Percentiles rank a stretch among this genome's conserved stretches.
Evolutionary conservation across 176 grass and related monocot genomes (phyloP).

Genomic region (sorghum (Sorghum bicolor)): DNA sequence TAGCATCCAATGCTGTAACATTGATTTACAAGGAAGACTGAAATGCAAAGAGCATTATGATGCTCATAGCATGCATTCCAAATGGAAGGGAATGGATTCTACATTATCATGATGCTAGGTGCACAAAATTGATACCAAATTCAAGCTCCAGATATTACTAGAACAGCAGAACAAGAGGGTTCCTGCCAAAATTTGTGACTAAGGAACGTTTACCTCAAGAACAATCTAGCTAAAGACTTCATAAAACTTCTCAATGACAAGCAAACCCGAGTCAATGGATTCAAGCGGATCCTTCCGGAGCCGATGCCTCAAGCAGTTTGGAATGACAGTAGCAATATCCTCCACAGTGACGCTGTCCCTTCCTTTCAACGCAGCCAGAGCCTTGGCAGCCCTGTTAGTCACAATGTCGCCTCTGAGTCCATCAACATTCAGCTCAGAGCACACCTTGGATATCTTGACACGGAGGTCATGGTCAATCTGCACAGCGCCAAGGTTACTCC

Average conservation of each 20-base stretch:
- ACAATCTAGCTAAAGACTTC: slow-evolving; percentile 78
- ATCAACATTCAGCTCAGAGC: slow-evolving; percentile 88
- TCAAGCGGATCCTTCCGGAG: slow-evolving; percentile 93
- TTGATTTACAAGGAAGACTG: slow-evolving; percentile 15
- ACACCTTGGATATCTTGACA: slow-evolving; percentile 95
- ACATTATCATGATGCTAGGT: slow-evolving; percentile 22
- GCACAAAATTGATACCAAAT: slow-evolving; percentile 20
- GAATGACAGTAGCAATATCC: slow-evolving; percentile 93
- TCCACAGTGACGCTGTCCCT: slow-evolving; percentile 80
- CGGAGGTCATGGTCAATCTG: slow-evolving; percentile 88
- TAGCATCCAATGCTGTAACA: neutral
- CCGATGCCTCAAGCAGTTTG: slow-evolving; percentile 96
- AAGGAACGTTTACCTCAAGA: slow-evolving; percentile 33
- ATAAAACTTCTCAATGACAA: slow-evolving; percentile 94
- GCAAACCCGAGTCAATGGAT: slow-evolving; percentile 92
- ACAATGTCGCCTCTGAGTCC: slow-evolving; percentile 96
- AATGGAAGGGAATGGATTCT: neutral
- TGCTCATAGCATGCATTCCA: slow-evolving; percentile 12
- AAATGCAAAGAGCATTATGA: neutral
- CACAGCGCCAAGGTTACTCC: slow-evolving; percentile 59
- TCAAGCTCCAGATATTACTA: neutral
- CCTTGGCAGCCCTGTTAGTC: slow-evolving; percentile 83
- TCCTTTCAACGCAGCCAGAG: slow-evolving; percentile 80
- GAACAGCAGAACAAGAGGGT: slow-evolving; percentile 18
- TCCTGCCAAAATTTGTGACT: slow-evolving; percentile 24